Evolutionary conservation across 768 basidiomycete genomes (phyloP), one percentile per base, ranked within the genome.

Genomic region (Boletales sp.): DNA sequence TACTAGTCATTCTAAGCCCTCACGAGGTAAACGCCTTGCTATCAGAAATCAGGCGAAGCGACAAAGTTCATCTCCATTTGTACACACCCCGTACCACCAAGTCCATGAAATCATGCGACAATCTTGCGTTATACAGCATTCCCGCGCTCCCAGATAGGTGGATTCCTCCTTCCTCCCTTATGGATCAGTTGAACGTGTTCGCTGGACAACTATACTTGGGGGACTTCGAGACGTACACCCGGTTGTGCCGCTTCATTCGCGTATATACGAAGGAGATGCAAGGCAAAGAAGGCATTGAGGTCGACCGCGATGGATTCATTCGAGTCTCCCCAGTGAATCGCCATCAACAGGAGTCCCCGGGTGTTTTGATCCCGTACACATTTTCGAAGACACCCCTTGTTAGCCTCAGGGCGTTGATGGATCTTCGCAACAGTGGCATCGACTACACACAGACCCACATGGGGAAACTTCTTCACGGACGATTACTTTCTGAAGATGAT

Each of bases 171-270:
- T 39, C 45, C 4, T 37, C 49, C 9, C 40, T 61, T 9, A 64
- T 64, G 27, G 45, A 44, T 27, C 73, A 76, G 40, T 61, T 79
- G 35, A 75, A 72, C 37, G 51, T 77, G 29, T 76, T 72, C 54
- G 72, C 75, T 14, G 77, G 75, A 3, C 74, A 79, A 47, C 63
- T 79, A 5, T 79, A 72, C 47, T 47, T 76, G 35, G 58, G 56
- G 12, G 57, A 70, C 17, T 57, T 66, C 27, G 50, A 48, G 13
- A 56, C 68, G 2, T 78, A 77, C 45, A 50, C 51, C 27, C 55
- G 48, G 2, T 36, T 73, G 14, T 76, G 76, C 48, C 51, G 58
- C 19, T 61, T 71, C 47, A 57, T 79, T 31, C 69, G 75, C 3
- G 21, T 76, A 11, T 53, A 64, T 8, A 67, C 76, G 6, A 69